Base-by-base conservation (phyloP, 2,329 filamentous ascomycete species). In the Colletotrichum godetiae region DNA sequence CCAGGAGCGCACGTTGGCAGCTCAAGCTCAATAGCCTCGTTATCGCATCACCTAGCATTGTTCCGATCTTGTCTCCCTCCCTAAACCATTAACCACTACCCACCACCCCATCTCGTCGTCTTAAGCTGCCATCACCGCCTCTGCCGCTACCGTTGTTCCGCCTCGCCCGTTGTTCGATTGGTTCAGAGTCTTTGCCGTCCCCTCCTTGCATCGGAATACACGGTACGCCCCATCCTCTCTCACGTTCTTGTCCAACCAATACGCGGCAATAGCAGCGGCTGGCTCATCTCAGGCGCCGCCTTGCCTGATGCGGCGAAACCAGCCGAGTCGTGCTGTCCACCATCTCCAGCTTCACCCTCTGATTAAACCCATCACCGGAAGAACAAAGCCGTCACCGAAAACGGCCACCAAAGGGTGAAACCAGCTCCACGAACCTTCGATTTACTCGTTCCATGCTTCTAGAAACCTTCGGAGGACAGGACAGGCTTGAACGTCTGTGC, bases 371-470 rank as follows among this genome's bases (percentile, higher is more conserved):
- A 56, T 35, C 35, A 60, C 70, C 35, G 19, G 60, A 49, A 56
- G 55, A 55, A 37, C 4, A 35, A 37, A 49, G 27, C 31, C 42
- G 59, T 65, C 53, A 46, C 31, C 13, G 33, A 24, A 35, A 37
- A 62, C 3, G 42, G 33, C 33, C 49, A 61, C 33, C 52, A 67
- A 55, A 35, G 46, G 62, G 63, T 74, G 73, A 75, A 75, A 74
- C 73, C 52, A 63, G 49, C 55, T 37, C 70, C 61, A 75, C 33
- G 67, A 73, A 71, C 56, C 71, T 73, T 72, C 59, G 31, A 60
- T 67, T 70, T 27, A 64, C 33, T 55, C 53, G 33, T 67, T 67
- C 53, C 49, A 67, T 71, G 66, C 71, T 75, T 75, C 73, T 75
- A 71, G 73, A 75, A 74, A 66, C 61, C 71, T 71, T 74, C 67